A percentile compares a stretch with the other conserved stretches of the same genome.
phyloP scores from a whole-genome alignment of 2,329 filamentous ascomycete genomes.

The Fusarium fujikuroi region DNA sequence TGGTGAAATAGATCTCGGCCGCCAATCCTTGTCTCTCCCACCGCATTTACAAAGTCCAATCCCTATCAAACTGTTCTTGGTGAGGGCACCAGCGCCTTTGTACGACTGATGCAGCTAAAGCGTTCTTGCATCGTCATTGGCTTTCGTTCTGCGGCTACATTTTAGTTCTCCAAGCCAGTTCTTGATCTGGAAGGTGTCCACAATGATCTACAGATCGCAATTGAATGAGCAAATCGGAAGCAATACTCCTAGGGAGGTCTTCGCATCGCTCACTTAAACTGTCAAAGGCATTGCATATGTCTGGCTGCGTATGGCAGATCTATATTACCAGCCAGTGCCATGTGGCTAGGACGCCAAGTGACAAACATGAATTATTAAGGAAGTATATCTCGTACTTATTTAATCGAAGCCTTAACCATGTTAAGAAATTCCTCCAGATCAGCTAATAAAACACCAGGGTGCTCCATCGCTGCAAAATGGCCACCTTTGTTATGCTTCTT shows the following conservation, averaged over 20 bases:
- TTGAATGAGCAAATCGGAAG: rapidly evolving
- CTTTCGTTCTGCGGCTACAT: background rate
- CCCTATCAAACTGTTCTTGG: background rate
- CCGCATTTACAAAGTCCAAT: background rate
- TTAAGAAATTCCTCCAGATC: background rate
- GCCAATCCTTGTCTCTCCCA: background rate
- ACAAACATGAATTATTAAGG: too few species aligned
- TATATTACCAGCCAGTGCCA: too few species aligned
- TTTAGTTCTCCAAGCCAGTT: background rate
- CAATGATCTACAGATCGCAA: background rate
- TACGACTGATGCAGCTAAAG: background rate
- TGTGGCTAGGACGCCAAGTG: too few species aligned
- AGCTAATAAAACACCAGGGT: background rate
- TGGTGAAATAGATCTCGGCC: too few species aligned
- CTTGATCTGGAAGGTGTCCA: background rate
- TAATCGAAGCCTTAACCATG: too few species aligned
- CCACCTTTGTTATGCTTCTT: background rate
- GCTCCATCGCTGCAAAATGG: background rate
- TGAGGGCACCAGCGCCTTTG: background rate
- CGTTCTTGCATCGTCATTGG: background rate
- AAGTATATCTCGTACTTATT: too few species aligned
- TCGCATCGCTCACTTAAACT: too few species aligned
- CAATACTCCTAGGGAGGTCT: background rate
- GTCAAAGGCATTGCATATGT: too few species aligned
- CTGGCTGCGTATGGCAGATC: too few species aligned